phyloP scores from a whole-genome alignment of 2,329 filamentous ascomycete genomes.

The Bipolaris sorokiniana region DNA sequence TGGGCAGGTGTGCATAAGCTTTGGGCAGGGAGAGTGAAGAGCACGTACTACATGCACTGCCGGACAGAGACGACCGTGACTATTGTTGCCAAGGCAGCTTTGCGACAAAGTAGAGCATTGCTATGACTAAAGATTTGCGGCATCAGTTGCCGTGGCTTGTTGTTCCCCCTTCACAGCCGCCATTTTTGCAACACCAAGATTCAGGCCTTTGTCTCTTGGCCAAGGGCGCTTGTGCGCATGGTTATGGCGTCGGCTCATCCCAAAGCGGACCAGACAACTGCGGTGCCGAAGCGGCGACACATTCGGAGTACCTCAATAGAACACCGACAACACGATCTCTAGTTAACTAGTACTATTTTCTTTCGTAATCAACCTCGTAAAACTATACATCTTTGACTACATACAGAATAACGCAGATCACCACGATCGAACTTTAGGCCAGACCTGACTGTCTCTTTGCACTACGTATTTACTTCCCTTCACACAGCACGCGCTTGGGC shows the following conservation, averaged over 20 bases:
- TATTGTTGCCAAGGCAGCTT: too few relatives aligned
- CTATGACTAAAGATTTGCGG: too few relatives aligned
- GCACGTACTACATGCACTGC: too few relatives aligned
- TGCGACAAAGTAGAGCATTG: too few relatives aligned
- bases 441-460: too few relatives aligned
- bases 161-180: too few relatives aligned
- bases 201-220: neutral
- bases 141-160: too few relatives aligned
- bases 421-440: neutral
- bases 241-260: neutral
- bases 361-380: neutral
- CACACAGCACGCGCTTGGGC: too few relatives aligned
- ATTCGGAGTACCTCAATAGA: neutral
- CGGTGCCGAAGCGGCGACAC: neutral
- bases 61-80: too few relatives aligned
- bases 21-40: neutral
- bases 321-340: neutral
- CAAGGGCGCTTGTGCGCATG: neutral
- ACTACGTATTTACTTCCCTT: too few relatives aligned
- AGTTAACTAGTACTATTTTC: neutral
- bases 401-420: neutral
- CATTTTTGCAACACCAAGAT: neutral
- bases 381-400: too few relatives aligned
- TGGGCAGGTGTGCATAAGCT: constrained; percentile 1
- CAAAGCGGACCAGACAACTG: too few relatives aligned